These are phyloP conservation scores for Malbranchea zuffiana DNA, from an alignment of 2,329 filamentous ascomycete species.

Conservation along the genomic window DNA sequence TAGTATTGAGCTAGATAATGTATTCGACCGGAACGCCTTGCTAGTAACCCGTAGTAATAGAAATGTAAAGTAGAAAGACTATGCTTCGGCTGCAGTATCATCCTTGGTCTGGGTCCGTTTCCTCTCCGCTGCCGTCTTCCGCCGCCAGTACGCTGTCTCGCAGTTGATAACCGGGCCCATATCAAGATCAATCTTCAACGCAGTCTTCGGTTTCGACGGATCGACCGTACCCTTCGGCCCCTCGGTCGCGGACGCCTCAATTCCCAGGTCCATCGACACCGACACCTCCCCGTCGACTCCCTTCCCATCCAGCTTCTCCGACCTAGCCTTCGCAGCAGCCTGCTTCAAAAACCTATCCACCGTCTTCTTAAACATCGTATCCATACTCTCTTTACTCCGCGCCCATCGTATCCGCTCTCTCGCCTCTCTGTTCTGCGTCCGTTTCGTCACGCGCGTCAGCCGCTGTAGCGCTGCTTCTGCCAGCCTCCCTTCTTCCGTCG, in stretches of 20 bases:
- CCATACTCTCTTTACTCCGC: conserved; percentile 32
- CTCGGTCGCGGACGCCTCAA: conserved; percentile 19
- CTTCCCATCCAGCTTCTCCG: conserved; percentile 12
- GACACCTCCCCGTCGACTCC: conserved; percentile 15
- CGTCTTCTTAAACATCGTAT: conserved; percentile 46
- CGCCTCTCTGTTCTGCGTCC: conserved; percentile 32
- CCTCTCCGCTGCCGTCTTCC: too few species aligned
- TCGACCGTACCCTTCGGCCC: conserved; percentile 14
- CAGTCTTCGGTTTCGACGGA: conserved; percentile 17
- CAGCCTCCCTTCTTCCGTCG: conserved; percentile 53
- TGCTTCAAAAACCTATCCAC: conserved; percentile 40
- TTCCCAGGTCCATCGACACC: conserved; percentile 24
- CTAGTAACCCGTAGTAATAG: too few species aligned
- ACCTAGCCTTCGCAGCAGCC: conserved; percentile 24
- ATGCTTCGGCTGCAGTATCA: too few species aligned
- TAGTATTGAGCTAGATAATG: too few species aligned
- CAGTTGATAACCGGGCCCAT: conserved; percentile 48
- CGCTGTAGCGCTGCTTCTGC: conserved; percentile 56
- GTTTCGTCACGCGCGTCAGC: conserved; percentile 42
- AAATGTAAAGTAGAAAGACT: too few species aligned
- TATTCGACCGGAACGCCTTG: too few species aligned
- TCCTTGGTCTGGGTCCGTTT: too few species aligned
- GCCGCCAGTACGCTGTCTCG: conserved; percentile 49
- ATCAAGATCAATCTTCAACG: too few species aligned
- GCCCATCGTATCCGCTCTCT: conserved; percentile 33